phyloP scores from a whole-genome alignment of 2,329 filamentous ascomycete species.

The Fusarium sacchari region DNA sequence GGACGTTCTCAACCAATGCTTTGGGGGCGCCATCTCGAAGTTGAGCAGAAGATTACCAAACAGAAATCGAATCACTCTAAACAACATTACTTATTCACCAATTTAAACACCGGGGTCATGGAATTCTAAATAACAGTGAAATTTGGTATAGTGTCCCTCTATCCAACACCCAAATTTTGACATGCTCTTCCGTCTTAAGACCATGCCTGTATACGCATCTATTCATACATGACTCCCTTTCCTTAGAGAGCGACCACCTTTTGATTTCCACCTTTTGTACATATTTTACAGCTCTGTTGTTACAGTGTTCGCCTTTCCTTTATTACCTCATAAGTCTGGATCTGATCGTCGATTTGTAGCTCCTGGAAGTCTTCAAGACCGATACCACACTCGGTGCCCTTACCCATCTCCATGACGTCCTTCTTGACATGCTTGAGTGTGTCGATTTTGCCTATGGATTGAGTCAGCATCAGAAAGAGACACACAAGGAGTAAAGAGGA shows the following conservation, averaged over 20 bases:
- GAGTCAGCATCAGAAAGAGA: not conserved
- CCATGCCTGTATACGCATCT: constrained; percentile 18
- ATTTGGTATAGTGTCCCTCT: constrained; percentile 3
- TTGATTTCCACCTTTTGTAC: constrained; percentile 26
- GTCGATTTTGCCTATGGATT: constrained; percentile 72
- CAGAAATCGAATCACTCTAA: not conserved
- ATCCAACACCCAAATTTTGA: constrained; percentile 1
- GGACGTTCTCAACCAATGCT: constrained; percentile 61
- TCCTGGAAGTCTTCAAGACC: constrained; percentile 83
- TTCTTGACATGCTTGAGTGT: constrained; percentile 94
- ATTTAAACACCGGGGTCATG: not conserved
- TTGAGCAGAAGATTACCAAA: constrained; percentile 39
- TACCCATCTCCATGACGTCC: constrained; percentile 87
- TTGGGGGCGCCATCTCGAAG: constrained; percentile 61
- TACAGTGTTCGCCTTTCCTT: constrained; percentile 73
- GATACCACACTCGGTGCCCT: constrained; percentile 93
- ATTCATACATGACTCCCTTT: constrained; percentile 20
- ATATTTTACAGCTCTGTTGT: constrained; percentile 37
- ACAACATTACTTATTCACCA: not conserved
- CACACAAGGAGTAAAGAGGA: not conserved
- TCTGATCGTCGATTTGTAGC: constrained; percentile 81
- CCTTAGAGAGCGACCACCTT: not conserved
- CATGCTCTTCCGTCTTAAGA: constrained; percentile 7
- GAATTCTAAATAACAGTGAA: constrained; percentile 13
- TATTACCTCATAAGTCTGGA: constrained; percentile 88